Base-by-base conservation (phyloP, 345 rosid genomes). In the Eucalyptus cloeziana region DNA sequence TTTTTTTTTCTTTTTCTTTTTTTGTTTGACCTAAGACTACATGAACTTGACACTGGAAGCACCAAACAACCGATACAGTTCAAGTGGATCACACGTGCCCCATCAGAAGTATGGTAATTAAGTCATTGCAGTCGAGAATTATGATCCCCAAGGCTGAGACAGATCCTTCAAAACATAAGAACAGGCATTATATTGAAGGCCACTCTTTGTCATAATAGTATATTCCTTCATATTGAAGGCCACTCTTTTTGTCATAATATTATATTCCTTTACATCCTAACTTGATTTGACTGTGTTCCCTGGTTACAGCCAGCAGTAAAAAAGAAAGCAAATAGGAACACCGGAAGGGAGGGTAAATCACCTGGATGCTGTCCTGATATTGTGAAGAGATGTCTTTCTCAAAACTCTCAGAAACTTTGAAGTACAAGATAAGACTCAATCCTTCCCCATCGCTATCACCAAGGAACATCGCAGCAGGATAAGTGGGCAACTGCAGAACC, bases 391-490 rank as follows among this genome's bases (percentile, higher is more conserved):
- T 91, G 67, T 91, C 95, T 87, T 92, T 92, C 87, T 95, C 98
- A 43, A 93, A 93, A 88, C 94, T 93, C 27, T 97, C 97, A 11
- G 93, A 89, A 86, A 95, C 88, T 92, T 94, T 96, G 86, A 97
- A 97, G 88, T 96, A 96, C 60, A 97, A 92, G 45, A 97, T 96
- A 43, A 97, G 96, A 90, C 99, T 97, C 97, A 97, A 93, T 86
- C 99, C 99, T 95, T 96, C 99, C 15, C 99, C 99, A 90, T 95
- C 95, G 37, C 92, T 93, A 86, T 96, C 99, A 4, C 98, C 99
- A 58, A 94, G 95, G 91, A 97, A 97, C 97, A 97, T 94, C 54
- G 98, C 93, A 54, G 97, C 95, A 69, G 99, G 99, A 93, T 97
- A 97, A 51, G 98, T 96, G 56, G 99, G 99, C 89, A 97, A 91